Evolutionary conservation across 495 filamentous ascomycete species (phyloP).

Genomic region (Talaromyces wortmannii): DNA sequence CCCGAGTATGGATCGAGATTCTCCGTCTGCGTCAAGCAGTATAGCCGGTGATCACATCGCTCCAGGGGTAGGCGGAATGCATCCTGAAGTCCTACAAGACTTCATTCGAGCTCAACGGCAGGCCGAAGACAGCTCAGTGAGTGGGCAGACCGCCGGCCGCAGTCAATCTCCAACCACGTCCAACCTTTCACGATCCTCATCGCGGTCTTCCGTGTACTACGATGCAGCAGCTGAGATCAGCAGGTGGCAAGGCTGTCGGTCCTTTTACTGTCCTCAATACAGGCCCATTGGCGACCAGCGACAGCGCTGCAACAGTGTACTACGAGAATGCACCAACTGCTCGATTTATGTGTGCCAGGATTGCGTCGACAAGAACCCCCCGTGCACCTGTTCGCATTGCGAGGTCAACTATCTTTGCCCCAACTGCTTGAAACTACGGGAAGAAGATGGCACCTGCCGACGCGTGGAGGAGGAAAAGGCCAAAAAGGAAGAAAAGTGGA

Average conservation of each 20-base stretch:
- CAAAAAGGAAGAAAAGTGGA: constrained; percentile 34
- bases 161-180: constrained; percentile 32
- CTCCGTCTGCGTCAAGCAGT: constrained; percentile 30
- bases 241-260: constrained; percentile 52
- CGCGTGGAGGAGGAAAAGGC: constrained; percentile 34
- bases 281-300: constrained; percentile 44
- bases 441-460: constrained; percentile 35
- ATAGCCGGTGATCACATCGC: constrained; percentile 28
- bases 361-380: constrained; percentile 35
- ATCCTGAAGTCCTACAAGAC: constrained; percentile 11
- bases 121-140: constrained; percentile 4
- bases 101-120: constrained; percentile 3
- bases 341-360: constrained; percentile 51
- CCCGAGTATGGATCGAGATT: constrained; percentile 1
- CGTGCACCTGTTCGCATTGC: constrained; percentile 49
- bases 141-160: constrained; percentile 8
- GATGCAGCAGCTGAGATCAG: constrained; percentile 25
- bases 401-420: constrained; percentile 47
- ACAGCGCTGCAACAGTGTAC: constrained; percentile 37
- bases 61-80: constrained; percentile 16
- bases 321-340: constrained; percentile 48
- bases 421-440: constrained; percentile 38
- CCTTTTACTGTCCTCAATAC: constrained; percentile 48
- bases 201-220: constrained; percentile 32
- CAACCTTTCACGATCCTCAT: constrained; percentile 32